Conservation (phyloP, 768 basidiomycete species). For the Kwoniella heveanensis region DNA sequence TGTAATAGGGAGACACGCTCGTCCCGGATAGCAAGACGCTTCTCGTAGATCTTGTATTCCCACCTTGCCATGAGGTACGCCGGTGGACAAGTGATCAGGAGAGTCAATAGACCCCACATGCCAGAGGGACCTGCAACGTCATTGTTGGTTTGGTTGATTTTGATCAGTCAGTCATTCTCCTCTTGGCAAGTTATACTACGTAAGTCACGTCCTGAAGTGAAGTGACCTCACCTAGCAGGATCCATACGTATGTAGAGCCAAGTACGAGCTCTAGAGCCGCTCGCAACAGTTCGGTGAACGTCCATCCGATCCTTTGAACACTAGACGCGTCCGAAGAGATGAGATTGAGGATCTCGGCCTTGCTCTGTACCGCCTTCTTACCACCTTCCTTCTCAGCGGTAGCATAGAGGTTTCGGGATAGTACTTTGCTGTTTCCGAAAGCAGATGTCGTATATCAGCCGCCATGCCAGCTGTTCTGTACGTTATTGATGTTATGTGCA, state of each 20-base stretch:
- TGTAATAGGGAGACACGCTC: slow-evolving; percentile 40
- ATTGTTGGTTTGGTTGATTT: too few relatives aligned
- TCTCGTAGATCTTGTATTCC: slow-evolving; percentile 40
- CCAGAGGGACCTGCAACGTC: slow-evolving; percentile 40
- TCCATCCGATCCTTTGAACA: slow-evolving; percentile 26
- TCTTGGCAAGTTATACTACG: too few relatives aligned
- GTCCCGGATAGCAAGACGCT: slow-evolving; percentile 28
- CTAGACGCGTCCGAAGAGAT: slow-evolving; percentile 31
- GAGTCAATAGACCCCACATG: slow-evolving; percentile 36
- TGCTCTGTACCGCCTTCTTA: slow-evolving; percentile 18
- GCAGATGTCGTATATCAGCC: too few relatives aligned
- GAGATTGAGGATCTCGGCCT: slow-evolving; percentile 47
- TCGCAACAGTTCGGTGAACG: slow-evolving; percentile 15
- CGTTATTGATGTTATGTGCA: not conserved
- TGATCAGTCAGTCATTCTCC: too few relatives aligned
- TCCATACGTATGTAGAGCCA: slow-evolving; percentile 40
- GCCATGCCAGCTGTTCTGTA: too few relatives aligned
- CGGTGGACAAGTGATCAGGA: slow-evolving; percentile 35
- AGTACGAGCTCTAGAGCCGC: slow-evolving; percentile 29
- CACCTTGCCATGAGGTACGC: slow-evolving; percentile 37
- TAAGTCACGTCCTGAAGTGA: too few relatives aligned
- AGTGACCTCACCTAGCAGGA: slow-evolving; percentile 39
- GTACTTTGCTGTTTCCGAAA: slow-evolving; percentile 29
- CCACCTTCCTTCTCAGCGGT: slow-evolving; percentile 3
- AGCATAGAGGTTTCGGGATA: slow-evolving; percentile 36